Evolutionary conservation across 2,329 filamentous ascomycete species (phyloP).

Genomic region (Periconia sp.): DNA sequence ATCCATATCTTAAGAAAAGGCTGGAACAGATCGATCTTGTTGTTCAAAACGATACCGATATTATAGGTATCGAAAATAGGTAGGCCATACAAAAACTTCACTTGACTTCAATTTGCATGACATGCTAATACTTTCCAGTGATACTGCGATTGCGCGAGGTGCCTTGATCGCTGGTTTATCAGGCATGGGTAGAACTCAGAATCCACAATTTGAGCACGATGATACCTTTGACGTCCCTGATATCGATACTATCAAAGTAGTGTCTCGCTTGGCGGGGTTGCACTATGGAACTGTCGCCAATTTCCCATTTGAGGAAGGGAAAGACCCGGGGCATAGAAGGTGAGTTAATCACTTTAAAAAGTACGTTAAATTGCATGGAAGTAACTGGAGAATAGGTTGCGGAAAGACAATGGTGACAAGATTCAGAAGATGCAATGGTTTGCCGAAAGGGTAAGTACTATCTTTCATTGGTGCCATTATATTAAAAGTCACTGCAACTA

Average conservation of each 20-base stretch:
- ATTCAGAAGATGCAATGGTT: conserved; percentile 4
- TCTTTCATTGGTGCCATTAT: background rate
- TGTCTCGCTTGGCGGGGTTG: background rate
- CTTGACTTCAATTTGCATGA: background rate
- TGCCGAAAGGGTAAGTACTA: background rate
- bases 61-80: background rate
- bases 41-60: background rate
- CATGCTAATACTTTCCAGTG: background rate
- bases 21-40: conserved; percentile 1
- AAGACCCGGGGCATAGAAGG: background rate
- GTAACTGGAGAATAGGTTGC: background rate
- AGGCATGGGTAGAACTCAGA: background rate
- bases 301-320: background rate
- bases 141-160: conserved; percentile 2
- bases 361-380: background rate
- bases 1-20: conserved; percentile 4
- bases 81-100: background rate
- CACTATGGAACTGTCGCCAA: conserved; percentile 1
- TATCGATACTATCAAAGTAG: background rate
- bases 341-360: background rate
- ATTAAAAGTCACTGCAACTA: background rate
- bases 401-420: conserved; percentile 1
- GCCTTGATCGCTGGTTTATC: conserved; percentile 1
- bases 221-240: background rate
- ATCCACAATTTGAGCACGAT: background rate